Evolutionary conservation across 2,329 filamentous ascomycete genomes (phyloP), one percentile per base, ranked within the genome.

Genomic region (Beauveria australis): DNA sequence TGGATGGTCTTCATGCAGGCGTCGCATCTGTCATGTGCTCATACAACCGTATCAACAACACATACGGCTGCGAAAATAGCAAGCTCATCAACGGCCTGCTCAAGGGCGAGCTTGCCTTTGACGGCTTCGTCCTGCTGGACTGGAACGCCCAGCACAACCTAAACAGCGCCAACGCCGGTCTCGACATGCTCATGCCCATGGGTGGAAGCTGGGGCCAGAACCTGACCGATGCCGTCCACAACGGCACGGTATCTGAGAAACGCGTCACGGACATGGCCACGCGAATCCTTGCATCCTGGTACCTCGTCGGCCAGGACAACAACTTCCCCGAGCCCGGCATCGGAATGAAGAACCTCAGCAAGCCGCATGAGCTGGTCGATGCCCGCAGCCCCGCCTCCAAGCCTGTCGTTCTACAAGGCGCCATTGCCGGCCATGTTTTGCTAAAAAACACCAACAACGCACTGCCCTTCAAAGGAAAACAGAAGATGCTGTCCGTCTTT

Each of bases 201-300:
- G 69, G 70, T 0, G 79, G 78, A 0, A 78, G 84, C 2, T 82
- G 78, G 73, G 90, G 89, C 0, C 67, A 73, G 8, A 92, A 92
- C 69, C 73, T 95, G 61, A 88, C 87, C 0, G 77, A 89, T 61
- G 89, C 89, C 0, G 84, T 95, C n/a, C 75, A 83, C 33, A 94
- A 94, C 67, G 89, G 90, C 4, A 89, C 88, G 0, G 77, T 95
- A 9, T 82, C 83, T 0, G 83, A 87, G 65, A 85, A 81, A 69
- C 81, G 91, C 28, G 69, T 95, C 1, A 86, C 89, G 59, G 91
- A 96, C 71, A 93, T 93, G 85, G 88, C 83, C 0, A 88, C 86
- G 10, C 85, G 86, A 61, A 88, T 89, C 65, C 72, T 89, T 0
- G 81, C 84, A 1, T 76, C 82, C 0, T 86, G 82, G 79, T 86